Conservation (phyloP, 2,329 filamentous ascomycete genomes). For the Lomentospora prolificans region DNA sequence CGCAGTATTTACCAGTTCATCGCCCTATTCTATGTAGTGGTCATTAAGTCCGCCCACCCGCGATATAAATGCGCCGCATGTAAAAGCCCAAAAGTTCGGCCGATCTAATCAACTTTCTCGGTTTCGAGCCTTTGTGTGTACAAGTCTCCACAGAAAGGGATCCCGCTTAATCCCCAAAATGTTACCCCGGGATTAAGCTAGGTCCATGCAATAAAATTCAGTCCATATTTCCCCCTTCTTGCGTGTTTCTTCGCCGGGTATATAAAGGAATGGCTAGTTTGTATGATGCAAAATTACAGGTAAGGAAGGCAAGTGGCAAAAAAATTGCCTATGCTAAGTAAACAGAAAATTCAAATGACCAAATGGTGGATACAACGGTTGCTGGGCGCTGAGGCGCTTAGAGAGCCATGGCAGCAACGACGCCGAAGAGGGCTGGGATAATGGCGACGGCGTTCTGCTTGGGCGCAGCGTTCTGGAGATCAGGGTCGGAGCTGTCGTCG, state of each 20-base stretch:
- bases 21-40: neutral
- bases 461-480: constrained; percentile 27
- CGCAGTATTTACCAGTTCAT: neutral
- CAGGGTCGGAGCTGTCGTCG: constrained; percentile 18
- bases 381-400: neutral
- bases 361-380: neutral
- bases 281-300: constrained; percentile 3
- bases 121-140: neutral
- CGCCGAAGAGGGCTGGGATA: constrained; percentile 15
- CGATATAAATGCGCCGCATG: neutral
- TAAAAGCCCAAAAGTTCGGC: neutral
- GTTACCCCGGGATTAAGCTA: neutral
- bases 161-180: neutral
- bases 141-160: neutral
- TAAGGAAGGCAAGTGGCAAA: constrained; percentile 6
- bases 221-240: neutral
- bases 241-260: neutral
- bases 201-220: neutral
- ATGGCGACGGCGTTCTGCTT: constrained; percentile 13
- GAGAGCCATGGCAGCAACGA: constrained; percentile 14
- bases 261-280: constrained; percentile 4
- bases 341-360: neutral
- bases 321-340: neutral
- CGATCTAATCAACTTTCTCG: neutral
- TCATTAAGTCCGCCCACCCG: neutral